phyloP scores from a whole-genome alignment of 768 basidiomycete species.

The Naganishia friedmannii region DNA sequence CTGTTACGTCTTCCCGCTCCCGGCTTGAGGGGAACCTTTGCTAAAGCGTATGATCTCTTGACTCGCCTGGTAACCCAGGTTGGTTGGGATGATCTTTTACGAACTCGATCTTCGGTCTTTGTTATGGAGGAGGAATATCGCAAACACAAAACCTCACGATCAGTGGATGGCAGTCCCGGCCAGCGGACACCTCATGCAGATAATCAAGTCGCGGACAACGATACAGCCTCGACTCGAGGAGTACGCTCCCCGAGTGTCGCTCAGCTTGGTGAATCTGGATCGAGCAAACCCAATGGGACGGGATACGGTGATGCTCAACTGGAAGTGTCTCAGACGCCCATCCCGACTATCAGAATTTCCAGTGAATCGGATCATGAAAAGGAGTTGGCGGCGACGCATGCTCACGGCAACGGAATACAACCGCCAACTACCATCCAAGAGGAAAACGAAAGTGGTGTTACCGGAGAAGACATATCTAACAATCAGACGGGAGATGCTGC shows the following conservation, averaged over 20 bases:
- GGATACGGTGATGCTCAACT: slow-evolving; percentile 38
- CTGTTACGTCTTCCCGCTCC: slow-evolving; percentile 92
- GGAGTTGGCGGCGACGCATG: slow-evolving; percentile 57
- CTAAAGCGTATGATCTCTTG: slow-evolving; percentile 84
- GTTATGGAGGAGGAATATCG: slow-evolving; percentile 99
- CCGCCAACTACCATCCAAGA: slow-evolving; percentile 35
- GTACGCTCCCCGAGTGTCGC: slow-evolving; percentile 32
- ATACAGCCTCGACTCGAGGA: slow-evolving; percentile 35
- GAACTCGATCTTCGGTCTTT: slow-evolving; percentile 88
- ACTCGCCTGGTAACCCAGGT: slow-evolving; percentile 88
- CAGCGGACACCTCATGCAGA: slow-evolving; percentile 47
- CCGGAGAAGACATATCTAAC: slow-evolving; percentile 14
- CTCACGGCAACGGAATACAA: slow-evolving; percentile 36
- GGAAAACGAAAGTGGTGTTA: slow-evolving; percentile 52
- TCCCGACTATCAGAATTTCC: slow-evolving; percentile 74
- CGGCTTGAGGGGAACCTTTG: slow-evolving; percentile 90
- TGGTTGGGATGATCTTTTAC: slow-evolving; percentile 97
- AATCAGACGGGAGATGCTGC: slow-evolving; percentile 27
- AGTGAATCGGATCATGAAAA: slow-evolving; percentile 64
- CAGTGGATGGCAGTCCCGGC: slow-evolving; percentile 54
- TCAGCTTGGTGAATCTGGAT: background rate
- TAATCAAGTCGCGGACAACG: slow-evolving; percentile 43
- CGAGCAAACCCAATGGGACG: background rate
- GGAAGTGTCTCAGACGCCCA: slow-evolving; percentile 41
- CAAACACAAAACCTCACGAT: slow-evolving; percentile 82